Conservation (phyloP, 1,284 basidiomycete species). For the Marasmius tenuissimus region DNA sequence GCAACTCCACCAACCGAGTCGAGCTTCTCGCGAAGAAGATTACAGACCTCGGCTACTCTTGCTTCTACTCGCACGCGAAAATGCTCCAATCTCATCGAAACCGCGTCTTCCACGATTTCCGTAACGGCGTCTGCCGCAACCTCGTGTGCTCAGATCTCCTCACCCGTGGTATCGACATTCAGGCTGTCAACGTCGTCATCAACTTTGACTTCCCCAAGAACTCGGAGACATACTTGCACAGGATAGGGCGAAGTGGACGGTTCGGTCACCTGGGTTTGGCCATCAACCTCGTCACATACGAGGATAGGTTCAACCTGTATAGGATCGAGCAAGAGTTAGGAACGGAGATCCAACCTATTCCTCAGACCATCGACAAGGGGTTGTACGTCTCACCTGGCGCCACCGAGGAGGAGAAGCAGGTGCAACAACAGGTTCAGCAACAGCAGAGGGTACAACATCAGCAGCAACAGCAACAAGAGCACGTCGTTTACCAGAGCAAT, state of each 20-base stretch:
- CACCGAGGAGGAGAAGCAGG: slow-evolving; percentile 45
- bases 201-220: slow-evolving; percentile 99
- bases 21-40: slow-evolving; percentile 99
- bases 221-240: slow-evolving; percentile 96
- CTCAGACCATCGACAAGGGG: slow-evolving; percentile 88
- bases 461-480: slow-evolving; percentile 15
- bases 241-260: slow-evolving; percentile 95
- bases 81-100: slow-evolving; percentile 99
- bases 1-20: slow-evolving; percentile 99
- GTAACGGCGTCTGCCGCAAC: slow-evolving; percentile 97
- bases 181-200: slow-evolving; percentile 99
- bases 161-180: slow-evolving; percentile 98
- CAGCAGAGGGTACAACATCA: slow-evolving; percentile 9
- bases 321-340: slow-evolving; percentile 98
- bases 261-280: slow-evolving; percentile 97
- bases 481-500: slow-evolving; percentile 22
- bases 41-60: slow-evolving; percentile 98
- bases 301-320: slow-evolving; percentile 97
- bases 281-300: slow-evolving; percentile 95
- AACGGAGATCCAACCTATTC: slow-evolving; percentile 97
- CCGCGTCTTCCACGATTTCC: slow-evolving; percentile 99
- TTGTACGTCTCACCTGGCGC: slow-evolving; percentile 82
- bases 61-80: slow-evolving; percentile 99
- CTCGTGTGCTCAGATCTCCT: slow-evolving; percentile 96
- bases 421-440: slow-evolving; percentile 28